phyloP scores from a whole-genome alignment of 1,284 basidiomycete genomes.

The Puccinia triticina region DNA sequence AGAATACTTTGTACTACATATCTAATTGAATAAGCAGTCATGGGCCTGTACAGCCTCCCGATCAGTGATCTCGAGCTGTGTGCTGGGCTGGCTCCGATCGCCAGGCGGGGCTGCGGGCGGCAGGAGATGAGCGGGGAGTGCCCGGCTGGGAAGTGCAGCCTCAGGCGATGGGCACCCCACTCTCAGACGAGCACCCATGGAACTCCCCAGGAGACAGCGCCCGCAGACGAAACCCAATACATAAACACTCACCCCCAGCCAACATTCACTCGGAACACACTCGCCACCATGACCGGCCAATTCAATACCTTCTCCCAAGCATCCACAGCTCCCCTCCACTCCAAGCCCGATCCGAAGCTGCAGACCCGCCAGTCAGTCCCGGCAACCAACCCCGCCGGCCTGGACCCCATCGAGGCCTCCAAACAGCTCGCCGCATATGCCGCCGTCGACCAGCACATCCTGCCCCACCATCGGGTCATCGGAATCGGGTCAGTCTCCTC shows the following conservation, averaged over 20 bases:
- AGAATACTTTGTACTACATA: too few species aligned
- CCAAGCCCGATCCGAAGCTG: constrained; percentile 45
- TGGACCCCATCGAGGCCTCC: constrained; percentile 62
- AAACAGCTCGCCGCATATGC: constrained; percentile 91
- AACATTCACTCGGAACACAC: not conserved
- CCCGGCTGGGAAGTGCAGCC: too few species aligned
- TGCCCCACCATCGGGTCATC: constrained; percentile 77
- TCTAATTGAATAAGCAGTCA: too few species aligned
- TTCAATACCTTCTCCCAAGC: constrained; percentile 41
- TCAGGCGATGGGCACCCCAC: too few species aligned
- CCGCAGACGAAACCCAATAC: too few species aligned
- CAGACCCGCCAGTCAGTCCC: constrained; percentile 27
- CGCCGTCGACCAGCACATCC: constrained; percentile 88
- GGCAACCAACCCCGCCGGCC: constrained; percentile 35
- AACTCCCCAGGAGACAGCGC: too few species aligned
- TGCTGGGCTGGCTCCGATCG: too few species aligned
- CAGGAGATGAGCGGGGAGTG: too few species aligned
- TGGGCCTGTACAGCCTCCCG: too few species aligned
- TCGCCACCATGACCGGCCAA: not conserved
- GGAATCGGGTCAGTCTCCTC: constrained; percentile 55
- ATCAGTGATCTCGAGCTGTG: too few species aligned
- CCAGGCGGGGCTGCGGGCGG: too few species aligned
- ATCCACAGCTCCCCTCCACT: constrained; percentile 37
- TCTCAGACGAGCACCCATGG: too few species aligned
- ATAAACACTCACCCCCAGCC: not conserved